Evolutionary conservation across 768 basidiomycete species (phyloP), one percentile per base, ranked within the genome.

Genomic region (Fomitopsis pulvina): DNA sequence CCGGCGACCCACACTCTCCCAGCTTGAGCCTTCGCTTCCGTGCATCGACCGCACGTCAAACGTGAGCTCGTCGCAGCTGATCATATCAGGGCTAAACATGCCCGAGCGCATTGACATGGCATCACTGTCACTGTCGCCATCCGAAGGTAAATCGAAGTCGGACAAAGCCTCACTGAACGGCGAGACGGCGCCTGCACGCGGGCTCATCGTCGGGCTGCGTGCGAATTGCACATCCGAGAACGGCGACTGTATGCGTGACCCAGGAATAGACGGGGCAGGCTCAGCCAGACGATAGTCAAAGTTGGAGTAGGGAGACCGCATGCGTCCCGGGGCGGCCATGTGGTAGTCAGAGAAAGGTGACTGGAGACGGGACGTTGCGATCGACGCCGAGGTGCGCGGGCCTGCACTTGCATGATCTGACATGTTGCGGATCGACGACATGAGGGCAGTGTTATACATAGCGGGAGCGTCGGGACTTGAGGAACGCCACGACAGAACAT

Each of bases 1-100:
- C 41, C 57, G 54, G 18, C 56, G 59, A 3, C 62, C 60, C 14
- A 60, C 51, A 43, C 60, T 61, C 25, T 44, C 56, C 62, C 62
- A 63, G 47, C 52, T 49, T 21, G 53, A 57, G 6, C 38, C 45
- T 12, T 60, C 62, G 47, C 61, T 59, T 2, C 53, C 56, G 34
- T 58, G 48, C 32, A 54, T 42, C 4, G 55, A 54, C 21, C 14
- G 44, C 38, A 54, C 53, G 14, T 60, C 57, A 37, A 54, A 57
- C 27, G 50, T 28, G 49, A 55, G 44, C 20, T 39, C 49, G 11
- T 40, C 47, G 20, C 44, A 38, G 4, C 18, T 32, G 12, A 10
- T 21, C 11, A 21, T 38, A 16, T 26, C 32, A 2, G 47, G 47
- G 24, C 60, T 61, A 54, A 63, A 63, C 52, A 63, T 61, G 1